These are phyloP conservation scores for Odonthalia washingtoniensis DNA, from an alignment of 31 red algal genomes.

Conservation along the genomic window DNA sequence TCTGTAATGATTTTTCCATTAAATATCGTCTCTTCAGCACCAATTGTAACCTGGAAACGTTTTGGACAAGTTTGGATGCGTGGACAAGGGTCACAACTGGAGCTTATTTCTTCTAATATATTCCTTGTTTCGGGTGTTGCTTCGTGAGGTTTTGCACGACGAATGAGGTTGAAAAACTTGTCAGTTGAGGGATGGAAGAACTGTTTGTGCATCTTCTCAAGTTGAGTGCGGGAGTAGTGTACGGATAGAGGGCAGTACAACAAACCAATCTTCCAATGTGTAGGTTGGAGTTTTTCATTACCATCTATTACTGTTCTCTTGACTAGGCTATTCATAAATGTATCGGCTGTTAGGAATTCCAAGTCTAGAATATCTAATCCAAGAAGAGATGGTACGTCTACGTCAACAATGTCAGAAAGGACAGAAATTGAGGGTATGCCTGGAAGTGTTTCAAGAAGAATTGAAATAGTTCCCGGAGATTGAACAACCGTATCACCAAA, in stretches of 20 bases:
- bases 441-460: neutral
- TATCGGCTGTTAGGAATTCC: constrained; percentile 47
- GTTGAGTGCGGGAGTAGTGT: neutral
- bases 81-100: constrained; percentile 36
- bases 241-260: too few species aligned
- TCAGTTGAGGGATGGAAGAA: constrained; percentile 31
- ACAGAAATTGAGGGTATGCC: neutral
- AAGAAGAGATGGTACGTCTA: constrained; percentile 51
- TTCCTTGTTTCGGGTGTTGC: constrained; percentile 15
- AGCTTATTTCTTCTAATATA: neutral
- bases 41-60: constrained; percentile 24
- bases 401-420: constrained; percentile 29
- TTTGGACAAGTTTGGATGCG: constrained; percentile 20
- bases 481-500: neutral
- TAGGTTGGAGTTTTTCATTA: neutral
- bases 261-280: neutral
- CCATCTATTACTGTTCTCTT: neutral
- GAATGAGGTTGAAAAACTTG: too few species aligned
- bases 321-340: constrained; percentile 33
- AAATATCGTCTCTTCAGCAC: constrained; percentile 21
- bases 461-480: neutral
- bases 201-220: constrained; percentile 23
- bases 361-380: constrained; percentile 50
- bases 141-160: neutral
- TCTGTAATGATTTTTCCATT: constrained; percentile 35